Conservation (phyloP, 164 flowering plant species). For the Echeveria elegans region DNA sequence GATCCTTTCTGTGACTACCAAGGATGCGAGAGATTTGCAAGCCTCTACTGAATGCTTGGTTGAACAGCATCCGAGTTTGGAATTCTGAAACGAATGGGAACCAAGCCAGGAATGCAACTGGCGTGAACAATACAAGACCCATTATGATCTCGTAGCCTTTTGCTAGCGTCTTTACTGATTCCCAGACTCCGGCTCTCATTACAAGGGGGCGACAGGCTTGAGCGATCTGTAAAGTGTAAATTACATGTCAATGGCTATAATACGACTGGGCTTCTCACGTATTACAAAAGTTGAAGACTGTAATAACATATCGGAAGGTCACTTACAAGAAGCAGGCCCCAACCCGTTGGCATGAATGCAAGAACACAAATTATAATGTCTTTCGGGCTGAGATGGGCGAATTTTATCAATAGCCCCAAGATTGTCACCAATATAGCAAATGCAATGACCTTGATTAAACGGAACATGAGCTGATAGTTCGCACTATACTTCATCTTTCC, state of each 20-base stretch:
- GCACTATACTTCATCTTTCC: conserved; percentile 78
- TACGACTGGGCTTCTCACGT: not conserved
- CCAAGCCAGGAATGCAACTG: conserved; percentile 95
- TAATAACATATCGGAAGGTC: not conserved
- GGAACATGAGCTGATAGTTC: conserved; percentile 65
- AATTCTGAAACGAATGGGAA: conserved; percentile 95
- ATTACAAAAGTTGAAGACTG: not conserved
- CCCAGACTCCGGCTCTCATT: conserved; percentile 60
- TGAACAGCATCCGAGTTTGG: conserved; percentile 92
- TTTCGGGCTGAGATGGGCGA: conserved; percentile 54
- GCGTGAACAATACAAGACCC: conserved; percentile 89
- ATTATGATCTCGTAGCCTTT: conserved; percentile 87
- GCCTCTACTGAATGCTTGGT: conserved; percentile 99
- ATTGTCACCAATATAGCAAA: conserved; percentile 63
- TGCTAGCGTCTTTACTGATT: conserved; percentile 73
- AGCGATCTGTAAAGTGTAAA: conserved; percentile 51
- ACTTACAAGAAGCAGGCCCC: conserved; percentile 92
- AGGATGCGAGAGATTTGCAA: conserved; percentile 96
- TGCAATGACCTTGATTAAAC: conserved; percentile 77
- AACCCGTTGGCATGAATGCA: conserved; percentile 91
- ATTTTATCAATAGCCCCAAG: conserved; percentile 48
- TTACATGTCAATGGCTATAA: not conserved
- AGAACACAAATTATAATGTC: conserved; percentile 81
- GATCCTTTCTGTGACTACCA: conserved; percentile 85
- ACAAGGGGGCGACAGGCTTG: conserved; percentile 80